phyloP scores from a whole-genome alignment of 2,329 filamentous ascomycete genomes.

The Aspergillus pseudoterreus region DNA sequence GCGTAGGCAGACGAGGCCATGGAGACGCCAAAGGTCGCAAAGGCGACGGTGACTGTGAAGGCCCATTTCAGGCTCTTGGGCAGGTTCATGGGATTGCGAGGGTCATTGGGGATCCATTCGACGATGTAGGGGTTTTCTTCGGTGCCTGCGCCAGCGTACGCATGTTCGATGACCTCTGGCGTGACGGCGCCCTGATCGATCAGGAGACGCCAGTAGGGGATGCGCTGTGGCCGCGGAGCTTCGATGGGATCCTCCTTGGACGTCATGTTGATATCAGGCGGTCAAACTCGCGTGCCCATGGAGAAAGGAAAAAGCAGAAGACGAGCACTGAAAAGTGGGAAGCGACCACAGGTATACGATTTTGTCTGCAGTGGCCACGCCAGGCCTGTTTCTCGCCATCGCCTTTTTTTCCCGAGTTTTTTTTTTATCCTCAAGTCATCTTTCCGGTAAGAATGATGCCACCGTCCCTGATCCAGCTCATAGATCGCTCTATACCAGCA shows the following conservation, averaged over 20 bases:
- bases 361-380: too few relatives aligned
- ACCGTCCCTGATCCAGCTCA: not conserved
- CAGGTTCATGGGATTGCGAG: constrained; percentile 64
- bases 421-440: not conserved
- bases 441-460: not conserved
- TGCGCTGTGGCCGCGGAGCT: constrained; percentile 2
- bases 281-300: not conserved
- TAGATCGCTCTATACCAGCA: not conserved
- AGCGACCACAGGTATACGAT: too few relatives aligned
- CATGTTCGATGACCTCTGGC: constrained; percentile 52
- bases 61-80: constrained; percentile 59
- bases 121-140: constrained; percentile 65
- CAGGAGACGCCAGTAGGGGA: constrained; percentile 51
- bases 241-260: not conserved
- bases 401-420: not conserved
- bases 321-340: too few relatives aligned
- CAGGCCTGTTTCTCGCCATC: too few relatives aligned
- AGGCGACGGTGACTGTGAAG: constrained; percentile 60
- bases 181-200: constrained; percentile 58
- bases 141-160: constrained; percentile 61
- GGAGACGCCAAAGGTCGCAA: constrained; percentile 65
- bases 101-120: constrained; percentile 64
- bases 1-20: constrained; percentile 62
- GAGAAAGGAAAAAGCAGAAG: not conserved
- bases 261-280: not conserved